Conservation (phyloP, 306 rosid genomes). For the Medicago truncatula region MtrunA17r5.0-ANR NC_053049.1:18192501-18193000, state of each 20-base stretch:
- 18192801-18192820: slow-evolving; percentile 28
- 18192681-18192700: slow-evolving; percentile 10
- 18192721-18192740: slow-evolving; percentile 18
- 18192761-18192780: slow-evolving; percentile 10
- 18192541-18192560: slow-evolving; percentile 8
- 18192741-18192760: slow-evolving; percentile 3
- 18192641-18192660: slow-evolving; percentile 74
- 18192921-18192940: slow-evolving; percentile 9
- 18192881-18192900: slow-evolving; percentile 38
- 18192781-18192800: slow-evolving; percentile 20
- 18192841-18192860: slow-evolving; percentile 18
- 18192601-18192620: slow-evolving; percentile 72
- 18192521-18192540: background rate
- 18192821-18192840: slow-evolving; percentile 20
- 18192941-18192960: background rate
- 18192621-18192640: slow-evolving; percentile 82
- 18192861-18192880: slow-evolving; percentile 30
- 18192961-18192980: too few species aligned
- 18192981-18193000: too few species aligned
- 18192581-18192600: slow-evolving; percentile 63
- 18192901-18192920: slow-evolving; percentile 3
- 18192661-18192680: slow-evolving; percentile 52
- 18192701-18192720: slow-evolving; percentile 14
- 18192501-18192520: background rate
- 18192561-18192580: slow-evolving; percentile 22